Conservation (phyloP, 257 asterid genomes). For the Lycium barbarum region DNA sequence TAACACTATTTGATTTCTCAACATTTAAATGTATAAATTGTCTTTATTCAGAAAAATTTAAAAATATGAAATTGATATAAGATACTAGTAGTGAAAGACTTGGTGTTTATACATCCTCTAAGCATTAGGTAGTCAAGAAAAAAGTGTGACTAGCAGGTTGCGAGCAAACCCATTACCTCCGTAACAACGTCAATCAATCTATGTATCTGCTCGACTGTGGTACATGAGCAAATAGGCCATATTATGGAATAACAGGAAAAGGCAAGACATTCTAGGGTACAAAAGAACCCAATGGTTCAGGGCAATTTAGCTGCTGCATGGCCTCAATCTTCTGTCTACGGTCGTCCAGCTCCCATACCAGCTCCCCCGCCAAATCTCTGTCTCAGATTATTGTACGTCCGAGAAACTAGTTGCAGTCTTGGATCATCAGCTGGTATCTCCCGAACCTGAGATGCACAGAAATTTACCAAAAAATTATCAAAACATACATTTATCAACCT, state of each 20-base stretch:
- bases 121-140: background rate
- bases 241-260: conserved; percentile 6
- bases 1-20: no score
- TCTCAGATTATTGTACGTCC: conserved; percentile 48
- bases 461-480: background rate
- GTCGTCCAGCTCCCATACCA: conserved; percentile 39
- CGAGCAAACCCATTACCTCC: background rate
- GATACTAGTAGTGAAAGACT: background rate
- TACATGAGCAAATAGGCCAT: conserved; percentile 15
- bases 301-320: conserved; percentile 9
- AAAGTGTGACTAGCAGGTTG: conserved; percentile 6
- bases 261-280: background rate
- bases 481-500: no score
- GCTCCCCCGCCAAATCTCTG: conserved; percentile 38
- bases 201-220: background rate
- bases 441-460: conserved; percentile 61
- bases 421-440: conserved; percentile 92
- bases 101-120: background rate
- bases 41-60: background rate
- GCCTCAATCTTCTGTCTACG: conserved; percentile 26
- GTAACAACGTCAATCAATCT: background rate
- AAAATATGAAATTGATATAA: background rate
- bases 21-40: background rate
- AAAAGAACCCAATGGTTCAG: conserved; percentile 2
- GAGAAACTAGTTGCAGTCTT: conserved; percentile 59